These are phyloP conservation scores for Eremothecium gossypii DNA, from an alignment of 1,139 yeast genomes.

Conservation along the genomic window DNA sequence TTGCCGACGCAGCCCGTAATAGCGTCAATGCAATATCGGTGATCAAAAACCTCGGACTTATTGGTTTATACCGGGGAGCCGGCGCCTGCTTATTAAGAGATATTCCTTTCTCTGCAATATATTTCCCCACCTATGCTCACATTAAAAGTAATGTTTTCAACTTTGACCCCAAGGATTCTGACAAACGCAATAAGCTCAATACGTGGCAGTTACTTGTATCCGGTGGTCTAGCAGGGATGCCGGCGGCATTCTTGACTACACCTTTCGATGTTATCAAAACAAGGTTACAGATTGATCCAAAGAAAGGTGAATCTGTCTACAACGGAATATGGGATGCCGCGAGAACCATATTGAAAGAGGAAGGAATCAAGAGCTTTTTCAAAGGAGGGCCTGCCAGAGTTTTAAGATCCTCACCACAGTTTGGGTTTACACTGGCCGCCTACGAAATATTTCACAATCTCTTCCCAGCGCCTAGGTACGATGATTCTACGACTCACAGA, in stretches of 20 bases:
- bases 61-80: constrained; percentile 88
- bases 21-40: constrained; percentile 58
- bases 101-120: constrained; percentile 94
- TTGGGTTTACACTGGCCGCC: constrained; percentile 94
- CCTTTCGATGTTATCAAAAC: constrained; percentile 97
- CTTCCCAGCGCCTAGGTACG: constrained; percentile 38
- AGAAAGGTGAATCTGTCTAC: constrained; percentile 69
- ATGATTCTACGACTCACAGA: not conserved
- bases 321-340: constrained; percentile 72
- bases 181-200: constrained; percentile 43
- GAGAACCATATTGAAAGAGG: constrained; percentile 63
- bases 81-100: constrained; percentile 88
- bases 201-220: constrained; percentile 77
- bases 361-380: constrained; percentile 74
- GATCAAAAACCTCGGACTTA: constrained; percentile 68
- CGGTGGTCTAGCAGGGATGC: constrained; percentile 97
- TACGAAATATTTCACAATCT: constrained; percentile 72
- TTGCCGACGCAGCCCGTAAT: constrained; percentile 20
- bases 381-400: constrained; percentile 97
- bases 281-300: constrained; percentile 79
- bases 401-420: constrained; percentile 92
- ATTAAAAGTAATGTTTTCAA: constrained; percentile 73
- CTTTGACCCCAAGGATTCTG: constrained; percentile 59
- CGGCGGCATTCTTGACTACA: constrained; percentile 92
- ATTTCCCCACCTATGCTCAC: constrained; percentile 95